phyloP scores from a whole-genome alignment of 208 protist genomes.

The Trypanosoma brucei region DNA sequence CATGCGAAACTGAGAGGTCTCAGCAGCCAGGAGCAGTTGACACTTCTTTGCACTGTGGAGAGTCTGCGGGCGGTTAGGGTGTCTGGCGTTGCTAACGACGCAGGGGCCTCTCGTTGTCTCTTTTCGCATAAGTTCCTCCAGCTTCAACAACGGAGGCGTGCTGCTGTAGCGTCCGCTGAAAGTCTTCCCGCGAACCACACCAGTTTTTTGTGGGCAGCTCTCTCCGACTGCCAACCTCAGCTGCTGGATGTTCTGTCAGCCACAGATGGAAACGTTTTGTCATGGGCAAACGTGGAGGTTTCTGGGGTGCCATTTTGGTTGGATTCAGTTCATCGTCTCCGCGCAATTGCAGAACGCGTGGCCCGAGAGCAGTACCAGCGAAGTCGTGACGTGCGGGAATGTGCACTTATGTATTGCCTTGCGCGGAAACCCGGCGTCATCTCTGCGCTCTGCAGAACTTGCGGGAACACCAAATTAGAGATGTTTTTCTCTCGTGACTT shows the following conservation, averaged over 20 bases:
- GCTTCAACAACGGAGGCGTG: slow-evolving; percentile 51
- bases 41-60: slow-evolving; percentile 72
- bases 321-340: slow-evolving; percentile 41
- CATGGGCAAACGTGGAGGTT: slow-evolving; percentile 63
- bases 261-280: slow-evolving; percentile 11
- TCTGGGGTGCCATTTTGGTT: slow-evolving; percentile 72
- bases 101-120: slow-evolving; percentile 66
- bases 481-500: slow-evolving; percentile 92
- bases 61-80: slow-evolving; percentile 38
- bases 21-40: slow-evolving; percentile 46
- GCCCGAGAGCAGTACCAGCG: slow-evolving; percentile 71
- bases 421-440: slow-evolving; percentile 80
- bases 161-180: slow-evolving; percentile 8
- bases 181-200: slow-evolving; percentile 34
- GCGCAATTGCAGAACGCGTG: slow-evolving; percentile 63
- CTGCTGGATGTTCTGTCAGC: slow-evolving; percentile 13
- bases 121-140: slow-evolving; percentile 60
- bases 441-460: slow-evolving; percentile 87
- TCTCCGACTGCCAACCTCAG: slow-evolving; percentile 19
- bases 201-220: slow-evolving; percentile 26
- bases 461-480: slow-evolving; percentile 66
- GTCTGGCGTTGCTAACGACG: slow-evolving; percentile 57
- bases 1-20: slow-evolving; percentile 49
- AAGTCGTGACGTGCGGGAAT: slow-evolving; percentile 63
- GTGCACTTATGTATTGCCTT: slow-evolving; percentile 88